Conservation (phyloP, 1,284 basidiomycete genomes). For the Irpex sp. region DNA sequence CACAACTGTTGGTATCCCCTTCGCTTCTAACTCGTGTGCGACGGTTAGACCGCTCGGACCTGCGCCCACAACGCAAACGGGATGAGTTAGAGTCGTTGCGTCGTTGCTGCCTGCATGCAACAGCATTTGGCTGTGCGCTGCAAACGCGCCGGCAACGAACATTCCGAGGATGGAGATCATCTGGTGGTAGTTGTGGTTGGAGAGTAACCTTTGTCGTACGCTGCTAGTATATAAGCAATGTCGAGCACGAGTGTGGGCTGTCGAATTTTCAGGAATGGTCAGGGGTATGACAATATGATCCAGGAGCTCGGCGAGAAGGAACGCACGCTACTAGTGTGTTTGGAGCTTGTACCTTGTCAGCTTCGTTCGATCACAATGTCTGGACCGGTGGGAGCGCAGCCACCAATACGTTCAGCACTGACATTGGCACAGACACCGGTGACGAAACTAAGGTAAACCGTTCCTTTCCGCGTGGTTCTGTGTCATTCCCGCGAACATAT, state of each 20-base stretch:
- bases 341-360: not conserved
- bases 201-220: not conserved
- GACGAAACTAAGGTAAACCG: not conserved
- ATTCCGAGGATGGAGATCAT: not conserved
- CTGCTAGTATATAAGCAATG: not conserved
- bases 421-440: not conserved
- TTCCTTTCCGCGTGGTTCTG: not conserved
- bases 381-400: not conserved
- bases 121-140: not conserved
- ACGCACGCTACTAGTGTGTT: not conserved
- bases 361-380: not conserved
- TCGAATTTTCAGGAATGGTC: not conserved
- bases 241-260: not conserved
- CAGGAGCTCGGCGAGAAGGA: too few species aligned
- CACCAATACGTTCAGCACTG: not conserved
- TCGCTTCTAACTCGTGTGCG: conserved; percentile 5
- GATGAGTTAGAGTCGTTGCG: not conserved
- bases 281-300: not conserved
- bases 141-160: not conserved
- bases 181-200: not conserved
- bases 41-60: conserved; percentile 2
- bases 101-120: not conserved
- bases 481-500: not conserved
- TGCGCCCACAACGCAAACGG: conserved; percentile 10
- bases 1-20: not conserved